Base-by-base conservation (phyloP, 768 basidiomycete species). In the Psilocybe azurescens region DNA sequence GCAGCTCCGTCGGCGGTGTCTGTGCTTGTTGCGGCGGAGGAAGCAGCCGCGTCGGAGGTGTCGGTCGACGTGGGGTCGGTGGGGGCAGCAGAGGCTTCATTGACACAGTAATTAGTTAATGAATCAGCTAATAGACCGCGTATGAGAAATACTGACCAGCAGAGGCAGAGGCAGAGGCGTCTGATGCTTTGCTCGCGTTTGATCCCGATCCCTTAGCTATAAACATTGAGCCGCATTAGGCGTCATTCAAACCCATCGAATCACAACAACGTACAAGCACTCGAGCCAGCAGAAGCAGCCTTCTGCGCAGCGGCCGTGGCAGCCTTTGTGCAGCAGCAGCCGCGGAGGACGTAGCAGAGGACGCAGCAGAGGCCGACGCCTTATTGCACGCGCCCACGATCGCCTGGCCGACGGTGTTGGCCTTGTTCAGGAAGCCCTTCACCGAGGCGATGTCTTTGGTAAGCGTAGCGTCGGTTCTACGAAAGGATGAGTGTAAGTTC, bases 351-450 rank as follows among this genome's bases (percentile, higher is more conserved):
- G 61, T 50, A 24, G 65, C 58, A 10, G 58, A 49, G 16, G 58
- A 20, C 13, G 58, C 36, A 29, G 58, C 58, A 20, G 36, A 36
- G 11, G 60, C 41, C 36, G 64, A 56, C 5, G 69, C 67, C 59
- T 64, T 60, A 48, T 67, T 65, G 53, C 67, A 68, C 5, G 69
- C 69, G 48, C 66, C 67, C 30, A 68, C 69, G 24, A 68, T 67
- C 32, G 65, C 69, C 57, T 69, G 53, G n/a, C 68, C 68, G 2
- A 67, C 64, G 14, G 64, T 67, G n/a, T 66, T 60, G 13, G 68
- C 68, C 38, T 69, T 67, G 50, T 58, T 64, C 2, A 69, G 66
- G 68, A 69, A 69, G 39, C 51, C 58, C 60, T 64, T 69, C 7
- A 67, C 64, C 32, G 62, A 64, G 11, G 64, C 62, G 47, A 69